Evolutionary conservation across 805 yeast species (phyloP).

Genomic region (Phaffomyces antillensis): DNA sequence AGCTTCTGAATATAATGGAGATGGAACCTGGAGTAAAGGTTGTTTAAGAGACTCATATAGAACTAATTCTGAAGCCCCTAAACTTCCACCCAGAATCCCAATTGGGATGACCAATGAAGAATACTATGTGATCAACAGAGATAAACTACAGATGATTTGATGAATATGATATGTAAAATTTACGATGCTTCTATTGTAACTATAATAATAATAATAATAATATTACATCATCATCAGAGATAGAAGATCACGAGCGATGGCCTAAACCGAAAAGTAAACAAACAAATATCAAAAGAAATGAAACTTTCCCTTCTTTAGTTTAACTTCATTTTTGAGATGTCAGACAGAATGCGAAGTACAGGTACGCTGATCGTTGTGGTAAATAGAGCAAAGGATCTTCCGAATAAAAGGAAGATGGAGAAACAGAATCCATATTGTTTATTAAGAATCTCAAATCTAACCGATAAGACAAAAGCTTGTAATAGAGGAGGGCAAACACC

Average conservation of each 20-base stretch:
- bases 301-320: too few relatives aligned
- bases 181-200: background rate
- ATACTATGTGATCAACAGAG: conserved; percentile 14
- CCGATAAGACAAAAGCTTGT: conserved; percentile 70
- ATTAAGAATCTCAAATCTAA: conserved; percentile 71
- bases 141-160: conserved; percentile 6
- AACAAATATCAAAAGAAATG: background rate
- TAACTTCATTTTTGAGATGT: conserved; percentile 7
- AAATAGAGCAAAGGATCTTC: conserved; percentile 75
- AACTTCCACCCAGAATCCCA: conserved; percentile 21
- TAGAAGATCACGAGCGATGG: background rate
- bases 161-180: background rate
- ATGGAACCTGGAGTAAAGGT: conserved; percentile 19
- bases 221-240: too few relatives aligned
- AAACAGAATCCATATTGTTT: conserved; percentile 92
- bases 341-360: conserved; percentile 23
- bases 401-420: conserved; percentile 79
- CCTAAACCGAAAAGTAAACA: conserved; percentile 1
- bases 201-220: too few relatives aligned
- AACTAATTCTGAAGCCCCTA: conserved; percentile 11
- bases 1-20: conserved; percentile 20
- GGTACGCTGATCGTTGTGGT: conserved; percentile 71
- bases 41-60: conserved; percentile 14
- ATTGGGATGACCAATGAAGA: conserved; percentile 21
- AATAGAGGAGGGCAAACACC: conserved; percentile 94